These are phyloP conservation scores for Leptomonas seymouri DNA, from an alignment of 208 protist species.

Conservation along the genomic window DNA sequence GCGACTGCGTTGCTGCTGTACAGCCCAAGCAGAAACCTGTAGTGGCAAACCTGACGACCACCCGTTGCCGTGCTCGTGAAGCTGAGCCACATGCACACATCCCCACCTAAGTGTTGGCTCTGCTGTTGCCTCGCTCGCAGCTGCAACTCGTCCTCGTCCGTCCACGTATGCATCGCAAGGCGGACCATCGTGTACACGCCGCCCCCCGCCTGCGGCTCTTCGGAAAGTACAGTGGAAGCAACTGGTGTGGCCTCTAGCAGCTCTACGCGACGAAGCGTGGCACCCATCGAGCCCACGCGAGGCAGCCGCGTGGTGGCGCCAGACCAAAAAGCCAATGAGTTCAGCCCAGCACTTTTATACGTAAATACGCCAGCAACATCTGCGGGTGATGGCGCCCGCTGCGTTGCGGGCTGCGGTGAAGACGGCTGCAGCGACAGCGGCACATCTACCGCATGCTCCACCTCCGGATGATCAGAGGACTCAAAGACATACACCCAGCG, in stretches of 20 bases:
- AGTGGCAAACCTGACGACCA: background rate
- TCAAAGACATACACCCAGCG: conserved; percentile 35
- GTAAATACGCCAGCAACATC: too few species aligned
- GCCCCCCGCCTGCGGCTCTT: background rate
- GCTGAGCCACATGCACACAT: conserved; percentile 21
- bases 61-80: conserved; percentile 2
- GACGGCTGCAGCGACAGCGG: conserved; percentile 21
- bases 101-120: conserved; percentile 6
- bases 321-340: conserved; percentile 21
- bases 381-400: background rate
- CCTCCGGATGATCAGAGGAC: conserved; percentile 16
- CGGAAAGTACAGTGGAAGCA: background rate
- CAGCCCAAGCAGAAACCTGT: conserved; percentile 16
- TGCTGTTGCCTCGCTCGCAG: conserved; percentile 10
- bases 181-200: conserved; percentile 6
- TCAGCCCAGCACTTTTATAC: background rate
- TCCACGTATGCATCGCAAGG: conserved; percentile 22
- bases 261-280: conserved; percentile 30
- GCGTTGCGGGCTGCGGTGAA: background rate
- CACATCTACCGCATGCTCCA: conserved; percentile 26
- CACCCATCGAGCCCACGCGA: conserved; percentile 29
- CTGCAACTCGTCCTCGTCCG: conserved; percentile 19
- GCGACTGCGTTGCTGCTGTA: conserved; percentile 23
- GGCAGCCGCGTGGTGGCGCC: conserved; percentile 33
- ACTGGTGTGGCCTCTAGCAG: conserved; percentile 28